Conservation (phyloP, 257 asterid species). For the Lantana camara region DNA sequence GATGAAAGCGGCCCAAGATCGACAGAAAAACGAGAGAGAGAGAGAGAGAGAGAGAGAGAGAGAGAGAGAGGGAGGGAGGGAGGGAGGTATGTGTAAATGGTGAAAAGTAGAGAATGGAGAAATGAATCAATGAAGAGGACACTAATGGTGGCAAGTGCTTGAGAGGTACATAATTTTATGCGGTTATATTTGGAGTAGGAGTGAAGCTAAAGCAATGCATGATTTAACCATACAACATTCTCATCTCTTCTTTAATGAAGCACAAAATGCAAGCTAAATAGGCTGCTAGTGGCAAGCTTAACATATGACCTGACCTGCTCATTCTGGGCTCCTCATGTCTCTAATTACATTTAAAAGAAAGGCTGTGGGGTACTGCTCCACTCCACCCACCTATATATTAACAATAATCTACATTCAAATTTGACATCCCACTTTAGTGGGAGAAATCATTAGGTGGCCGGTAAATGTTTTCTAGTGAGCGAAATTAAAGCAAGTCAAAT, state of each 20-base stretch:
- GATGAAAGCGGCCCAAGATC: no score
- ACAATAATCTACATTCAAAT: constrained; percentile 10
- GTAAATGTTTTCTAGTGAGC: neutral
- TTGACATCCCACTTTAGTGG: neutral
- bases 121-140: constrained; percentile 39
- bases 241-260: constrained; percentile 21
- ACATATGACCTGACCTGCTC: no score
- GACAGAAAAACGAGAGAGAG: no score
- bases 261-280: constrained; percentile 25
- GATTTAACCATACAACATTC: constrained; percentile 20
- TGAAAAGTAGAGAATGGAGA: constrained; percentile 24
- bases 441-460: constrained; percentile 35
- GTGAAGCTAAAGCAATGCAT: constrained; percentile 76
- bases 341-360: neutral
- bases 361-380: no score
- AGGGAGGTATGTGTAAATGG: no score
- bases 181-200: constrained; percentile 58
- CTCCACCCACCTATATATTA: neutral
- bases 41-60: no score
- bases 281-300: constrained; percentile 23
- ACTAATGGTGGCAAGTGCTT: no score
- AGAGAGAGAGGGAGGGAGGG: no score
- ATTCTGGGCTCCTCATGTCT: constrained; percentile 13
- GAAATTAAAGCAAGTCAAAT: constrained; percentile 16
- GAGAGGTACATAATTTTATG: constrained; percentile 33